These are phyloP conservation scores for Neospermospora avenae DNA, from an alignment of 2,329 filamentous ascomycete genomes.

Conservation along the genomic window DNA sequence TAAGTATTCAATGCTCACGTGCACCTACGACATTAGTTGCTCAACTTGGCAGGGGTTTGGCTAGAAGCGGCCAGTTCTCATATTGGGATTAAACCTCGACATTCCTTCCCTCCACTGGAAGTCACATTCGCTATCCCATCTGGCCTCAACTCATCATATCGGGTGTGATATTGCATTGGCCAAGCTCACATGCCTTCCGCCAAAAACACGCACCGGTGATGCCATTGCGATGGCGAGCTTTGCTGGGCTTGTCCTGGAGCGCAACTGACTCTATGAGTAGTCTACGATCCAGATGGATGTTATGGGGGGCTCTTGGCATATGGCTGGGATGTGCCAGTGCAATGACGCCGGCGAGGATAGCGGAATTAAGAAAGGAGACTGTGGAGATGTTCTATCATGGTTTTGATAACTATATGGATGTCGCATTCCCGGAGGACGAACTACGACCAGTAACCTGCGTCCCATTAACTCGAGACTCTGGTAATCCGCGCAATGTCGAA, in stretches of 20 bases:
- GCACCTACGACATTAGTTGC: neutral
- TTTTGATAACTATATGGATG: constrained; percentile 88
- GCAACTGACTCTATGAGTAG: constrained; percentile 19
- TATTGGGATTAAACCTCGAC: neutral
- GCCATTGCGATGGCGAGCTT: constrained; percentile 35
- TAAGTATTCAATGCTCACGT: too few species aligned
- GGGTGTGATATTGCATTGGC: constrained; percentile 8
- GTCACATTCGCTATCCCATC: neutral
- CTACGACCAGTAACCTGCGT: constrained; percentile 81
- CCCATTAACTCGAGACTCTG: constrained; percentile 78
- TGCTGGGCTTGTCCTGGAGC: constrained; percentile 26
- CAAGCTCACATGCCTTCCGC: constrained; percentile 36
- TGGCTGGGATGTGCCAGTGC: constrained; percentile 30
- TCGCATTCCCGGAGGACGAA: constrained; percentile 96
- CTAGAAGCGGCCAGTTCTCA: constrained; percentile 2
- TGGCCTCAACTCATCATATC: neutral
- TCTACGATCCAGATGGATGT: constrained; percentile 27
- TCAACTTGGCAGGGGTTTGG: neutral
- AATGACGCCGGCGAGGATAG: constrained; percentile 55
- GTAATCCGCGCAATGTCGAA: constrained; percentile 76
- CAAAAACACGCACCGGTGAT: constrained; percentile 33
- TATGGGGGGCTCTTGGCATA: constrained; percentile 24
- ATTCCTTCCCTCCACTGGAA: neutral
- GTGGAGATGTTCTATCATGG: constrained; percentile 94
- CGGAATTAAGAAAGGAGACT: constrained; percentile 55